A percentile compares a stretch with the other conserved stretches of the same genome.
Evolutionary conservation across 371 early-diverging fungal genomes (phyloP).

Genomic region (Zopfochytrium polystomum): DNA sequence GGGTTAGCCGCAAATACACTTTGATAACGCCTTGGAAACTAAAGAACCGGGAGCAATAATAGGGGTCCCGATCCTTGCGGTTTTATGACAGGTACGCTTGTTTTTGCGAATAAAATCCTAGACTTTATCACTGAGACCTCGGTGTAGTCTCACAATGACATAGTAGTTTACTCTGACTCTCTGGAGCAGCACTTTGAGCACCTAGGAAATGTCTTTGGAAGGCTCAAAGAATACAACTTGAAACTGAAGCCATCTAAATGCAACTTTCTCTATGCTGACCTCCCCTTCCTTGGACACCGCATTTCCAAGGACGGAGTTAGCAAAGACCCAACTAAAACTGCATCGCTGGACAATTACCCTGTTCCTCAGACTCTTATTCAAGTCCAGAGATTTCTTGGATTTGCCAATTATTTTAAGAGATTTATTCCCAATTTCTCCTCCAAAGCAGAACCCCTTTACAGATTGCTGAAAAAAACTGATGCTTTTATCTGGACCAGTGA

Average conservation of each 20-base stretch:
- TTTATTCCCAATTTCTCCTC: slow-evolving; percentile 47
- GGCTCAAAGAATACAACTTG: slow-evolving; percentile 33
- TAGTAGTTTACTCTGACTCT: slow-evolving; percentile 39
- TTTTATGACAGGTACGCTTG: too few species aligned
- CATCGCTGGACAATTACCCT: slow-evolving; percentile 41
- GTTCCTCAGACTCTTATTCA: slow-evolving; percentile 34
- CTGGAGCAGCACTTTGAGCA: too few species aligned
- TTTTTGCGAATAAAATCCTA: too few species aligned
- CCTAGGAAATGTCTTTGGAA: slow-evolving; percentile 45
- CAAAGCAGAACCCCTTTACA: slow-evolving; percentile 43
- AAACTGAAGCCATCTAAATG: slow-evolving; percentile 39
- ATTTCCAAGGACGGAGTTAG: slow-evolving; percentile 23
- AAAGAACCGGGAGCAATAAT: too few species aligned
- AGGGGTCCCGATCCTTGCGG: too few species aligned
- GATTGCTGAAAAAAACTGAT: slow-evolving; percentile 27
- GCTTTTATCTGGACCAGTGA: not conserved
- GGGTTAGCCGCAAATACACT: too few species aligned
- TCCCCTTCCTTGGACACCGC: too few species aligned
- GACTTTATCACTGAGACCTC: too few species aligned
- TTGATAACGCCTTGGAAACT: too few species aligned
- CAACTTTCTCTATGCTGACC: too few species aligned
- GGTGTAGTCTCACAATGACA: too few species aligned
- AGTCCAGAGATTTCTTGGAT: slow-evolving; percentile 51
- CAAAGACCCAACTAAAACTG: slow-evolving; percentile 42
- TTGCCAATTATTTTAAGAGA: slow-evolving; percentile 52